Base-by-base conservation (phyloP, 1,284 basidiomycete genomes). In the Clitocybe nebularis region DNA sequence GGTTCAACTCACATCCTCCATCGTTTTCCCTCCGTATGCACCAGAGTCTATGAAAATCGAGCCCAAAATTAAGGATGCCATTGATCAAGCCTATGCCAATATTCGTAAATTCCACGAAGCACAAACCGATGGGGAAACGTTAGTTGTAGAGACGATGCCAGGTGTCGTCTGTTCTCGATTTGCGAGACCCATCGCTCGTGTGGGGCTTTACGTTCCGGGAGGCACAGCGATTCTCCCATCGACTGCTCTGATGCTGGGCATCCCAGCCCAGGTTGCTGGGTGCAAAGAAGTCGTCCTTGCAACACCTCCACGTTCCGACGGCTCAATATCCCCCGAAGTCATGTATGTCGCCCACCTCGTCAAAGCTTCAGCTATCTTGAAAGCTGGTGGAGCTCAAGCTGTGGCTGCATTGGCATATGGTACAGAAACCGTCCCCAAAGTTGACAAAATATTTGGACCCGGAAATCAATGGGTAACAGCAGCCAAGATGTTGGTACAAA, bases 391-490 rank as follows among this genome's bases (percentile, higher is more conserved):
- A 23, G 96, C 91, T 3, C 96, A 99, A 62, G 96, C 96, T 1
- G 81, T 99, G n/a, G 92, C 93, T 10, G 95, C 93, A 0, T 75
- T 99, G 67, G 96, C 96, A 1, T 99, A 98, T 63, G 96, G 96
- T 10, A 99, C 96, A 3, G 74, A 87, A 59, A 86, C 85, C 2
- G 93, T 95, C 5, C 93, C 93, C n/a, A 99, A 99, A 69, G 96
- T 99, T 11, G 96, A 99, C 75, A 99, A 97, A 69, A 95, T 99
- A 54, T 96, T 97, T 57, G 96, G 96, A 13, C 96, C 96, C 2
- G 96, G 96, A 17, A 99, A 99, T 63, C 96, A 99, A 64, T 99
- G 95, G 88, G 96, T 99, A 19, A 99, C 95, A 0, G 96, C 96
- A 1, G 95, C 95, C 44, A 99, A 99, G 74, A 97, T 99, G 96